Evolutionary conservation across 2,329 filamentous ascomycete species (phyloP).

Genomic region (Talaromyces islandicus): DNA sequence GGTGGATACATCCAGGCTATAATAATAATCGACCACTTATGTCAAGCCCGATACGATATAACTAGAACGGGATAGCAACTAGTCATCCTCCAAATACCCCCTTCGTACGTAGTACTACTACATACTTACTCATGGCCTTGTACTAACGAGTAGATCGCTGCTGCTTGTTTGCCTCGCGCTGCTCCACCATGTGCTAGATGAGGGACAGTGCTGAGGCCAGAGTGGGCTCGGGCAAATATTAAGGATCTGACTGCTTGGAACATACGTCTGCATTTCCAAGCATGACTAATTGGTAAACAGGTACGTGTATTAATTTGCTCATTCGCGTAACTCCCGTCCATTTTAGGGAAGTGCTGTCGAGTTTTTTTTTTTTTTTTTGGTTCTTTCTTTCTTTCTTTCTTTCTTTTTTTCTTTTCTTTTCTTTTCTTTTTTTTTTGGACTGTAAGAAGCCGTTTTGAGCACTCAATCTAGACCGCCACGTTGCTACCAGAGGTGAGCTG

Average conservation of each 20-base stretch:
- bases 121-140: background rate
- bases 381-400: too few species aligned
- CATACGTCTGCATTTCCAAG: too few species aligned
- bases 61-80: too few species aligned
- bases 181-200: background rate
- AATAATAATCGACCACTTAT: background rate
- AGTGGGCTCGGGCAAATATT: background rate
- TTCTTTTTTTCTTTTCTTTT: too few species aligned
- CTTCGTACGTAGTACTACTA: too few species aligned
- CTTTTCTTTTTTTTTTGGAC: too few species aligned
- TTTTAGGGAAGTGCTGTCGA: too few species aligned
- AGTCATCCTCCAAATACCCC: too few species aligned
- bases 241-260: background rate
- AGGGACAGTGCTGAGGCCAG: background rate
- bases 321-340: background rate
- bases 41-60: background rate
- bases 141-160: background rate
- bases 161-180: background rate
- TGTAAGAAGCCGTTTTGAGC: background rate
- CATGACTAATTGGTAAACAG: background rate
- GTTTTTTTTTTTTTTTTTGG: too few species aligned
- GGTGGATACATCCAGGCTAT: background rate
- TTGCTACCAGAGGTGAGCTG: background rate
- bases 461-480: background rate
- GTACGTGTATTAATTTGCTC: background rate